Base-by-base conservation (phyloP, 2,329 filamentous ascomycete species). In the Blumeria hordei region DNA sequence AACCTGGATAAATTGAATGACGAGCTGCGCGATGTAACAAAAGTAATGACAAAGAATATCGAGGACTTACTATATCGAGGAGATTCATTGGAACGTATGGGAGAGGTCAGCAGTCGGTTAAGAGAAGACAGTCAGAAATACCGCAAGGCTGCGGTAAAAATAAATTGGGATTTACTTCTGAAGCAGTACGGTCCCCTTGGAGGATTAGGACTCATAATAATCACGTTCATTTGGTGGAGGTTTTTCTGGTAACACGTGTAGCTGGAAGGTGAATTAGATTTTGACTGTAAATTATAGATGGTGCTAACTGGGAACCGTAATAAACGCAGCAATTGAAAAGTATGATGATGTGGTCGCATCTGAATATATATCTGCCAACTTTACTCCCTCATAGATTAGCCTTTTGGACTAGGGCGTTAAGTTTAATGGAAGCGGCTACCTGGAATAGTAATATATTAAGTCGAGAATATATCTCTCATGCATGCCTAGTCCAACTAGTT, bases 41-140 rank as follows among this genome's bases (percentile, higher is more conserved):
- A 95, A 71, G 88, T 98, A 65, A 98, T 98, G 93, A 96, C 88
- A 55, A 96, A 96, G 78, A 98, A 98, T 69, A 96, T 98, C 62
- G 92, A 98, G 73, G 92, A 98, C 68, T 71, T 98, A 65, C 72
- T 98, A 54, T 98, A 98, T 67, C 75, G 93, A 58, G 92, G 92
- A 33, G 92, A 98, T 67, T 92, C 82, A 64, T 70, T 98, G 61
- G 92, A 98, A 71, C 78, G 88, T 64, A 98, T 98, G 92, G 90
- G 92, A 58, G 90, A 96, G 71, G 83, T 95, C 66, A 93, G 85
- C 63, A 83, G 80, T 56, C 74, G 90, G 58, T 69, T 98, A 66
- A 74, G 86, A 59, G 92, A 98, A 67, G 92, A 98, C 66, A 92
- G 84, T 67, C 86, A 83, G 68, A 96, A 94, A 71, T 98, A 98